These are phyloP conservation scores for Mucor lusitanicus DNA, from an alignment of 371 early-diverging fungal genomes.

Conservation along the genomic window DNA sequence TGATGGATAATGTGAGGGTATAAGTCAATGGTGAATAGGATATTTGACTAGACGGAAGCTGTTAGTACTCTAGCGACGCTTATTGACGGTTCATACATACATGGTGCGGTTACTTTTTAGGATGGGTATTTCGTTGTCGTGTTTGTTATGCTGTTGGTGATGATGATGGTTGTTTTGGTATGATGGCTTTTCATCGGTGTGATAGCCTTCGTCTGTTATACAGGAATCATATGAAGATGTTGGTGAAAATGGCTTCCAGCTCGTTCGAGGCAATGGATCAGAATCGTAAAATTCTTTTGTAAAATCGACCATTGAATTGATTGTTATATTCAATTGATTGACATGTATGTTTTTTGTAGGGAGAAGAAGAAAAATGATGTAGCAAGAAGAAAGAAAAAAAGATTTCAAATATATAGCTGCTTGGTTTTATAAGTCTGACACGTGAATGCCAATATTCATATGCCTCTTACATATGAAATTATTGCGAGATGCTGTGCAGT, in stretches of 20 bases:
- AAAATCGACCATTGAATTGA: slow-evolving; percentile 1
- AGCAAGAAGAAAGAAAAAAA: slow-evolving; percentile 11
- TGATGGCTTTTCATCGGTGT: slow-evolving; percentile 42
- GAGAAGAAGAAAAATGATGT: not conserved
- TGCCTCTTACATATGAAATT: slow-evolving; percentile 8
- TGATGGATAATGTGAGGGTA: slow-evolving; percentile 40
- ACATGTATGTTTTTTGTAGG: not conserved
- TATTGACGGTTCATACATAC: slow-evolving; percentile 21
- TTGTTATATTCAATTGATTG: not conserved
- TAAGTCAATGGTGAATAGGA: slow-evolving; percentile 42
- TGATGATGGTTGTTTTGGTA: slow-evolving; percentile 6
- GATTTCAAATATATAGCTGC: slow-evolving; percentile 5
- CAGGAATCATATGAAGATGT: slow-evolving; percentile 29
- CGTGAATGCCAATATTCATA: slow-evolving; percentile 12
- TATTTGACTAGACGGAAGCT: slow-evolving; percentile 32
- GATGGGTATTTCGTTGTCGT: slow-evolving; percentile 36
- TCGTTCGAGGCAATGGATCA: slow-evolving; percentile 13
- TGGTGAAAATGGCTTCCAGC: slow-evolving; percentile 13
- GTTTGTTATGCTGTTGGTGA: slow-evolving; percentile 5
- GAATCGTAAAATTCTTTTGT: slow-evolving; percentile 8
- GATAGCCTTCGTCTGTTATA: slow-evolving; percentile 44
- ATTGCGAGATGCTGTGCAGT: not conserved
- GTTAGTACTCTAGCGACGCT: not conserved
- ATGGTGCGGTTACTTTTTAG: slow-evolving; percentile 44
- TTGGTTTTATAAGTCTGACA: slow-evolving; percentile 15